Evolutionary conservation across 2,329 filamentous ascomycete species (phyloP), one percentile per base, ranked within the genome.

Genomic region (Harringtonia lauricola): DNA sequence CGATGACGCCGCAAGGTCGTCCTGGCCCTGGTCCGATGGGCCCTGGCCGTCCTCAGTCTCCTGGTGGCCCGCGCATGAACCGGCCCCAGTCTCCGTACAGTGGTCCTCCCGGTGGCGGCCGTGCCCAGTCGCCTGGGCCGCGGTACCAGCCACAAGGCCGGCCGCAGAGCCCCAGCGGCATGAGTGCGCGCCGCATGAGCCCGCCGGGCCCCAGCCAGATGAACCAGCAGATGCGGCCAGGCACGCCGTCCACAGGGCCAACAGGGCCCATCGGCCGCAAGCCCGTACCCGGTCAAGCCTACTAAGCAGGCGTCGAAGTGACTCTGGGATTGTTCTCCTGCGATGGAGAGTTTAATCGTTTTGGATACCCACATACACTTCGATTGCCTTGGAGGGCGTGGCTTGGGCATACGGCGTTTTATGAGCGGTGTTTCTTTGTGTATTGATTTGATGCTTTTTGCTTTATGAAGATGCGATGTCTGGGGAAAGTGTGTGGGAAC

Each of bases 211-310:
- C 67, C 39, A 65, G 66, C 50, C 65, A 66, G 7, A 68, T 72
- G 65, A 68, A 65, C 52, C 33, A 41, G 34, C 36, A 36, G 19
- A 33, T 40, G 40, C 47, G 47, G 2, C 31, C 42, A 14, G 19
- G 14, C 64, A 5, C n/a, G 14, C 28, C 10, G 3, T 15, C 13
- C 24, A 4, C 28, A 39, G 28, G n/a, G n/a, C n/a, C 37, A 30
- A 13, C 34, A 4, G 66, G 63, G 34, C 61, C 67, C 22, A 64
- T 75, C 47, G 65, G 60, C 51, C 68, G 73, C 44, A 78, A 79
- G 57, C 72, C 74, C 22, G 68, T 79, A 34, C 71, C 73, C 7
- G 71, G 71, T 30, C 72, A 75, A 57, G 71, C 72, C 4, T 69
- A 68, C 44, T 73, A 54, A 18, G 28, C 10, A 14, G 35, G 12